These are phyloP conservation scores for Tricholoma furcatifolium DNA, from an alignment of 768 basidiomycete genomes.

Conservation along the genomic window DNA sequence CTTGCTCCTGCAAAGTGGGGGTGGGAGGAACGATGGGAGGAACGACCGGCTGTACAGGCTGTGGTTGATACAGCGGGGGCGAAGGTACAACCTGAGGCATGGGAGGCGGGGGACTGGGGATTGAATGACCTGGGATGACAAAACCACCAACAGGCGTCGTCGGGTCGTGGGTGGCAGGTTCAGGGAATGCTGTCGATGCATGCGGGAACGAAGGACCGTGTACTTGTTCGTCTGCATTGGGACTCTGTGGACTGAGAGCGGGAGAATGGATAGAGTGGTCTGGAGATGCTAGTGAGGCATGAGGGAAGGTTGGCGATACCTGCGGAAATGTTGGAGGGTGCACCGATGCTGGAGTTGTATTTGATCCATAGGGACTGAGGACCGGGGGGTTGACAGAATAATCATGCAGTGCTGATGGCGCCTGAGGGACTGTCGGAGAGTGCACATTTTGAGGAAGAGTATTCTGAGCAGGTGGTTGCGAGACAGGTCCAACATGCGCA, in stretches of 20 bases:
- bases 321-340: background rate
- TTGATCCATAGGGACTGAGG: background rate
- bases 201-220: too few relatives aligned
- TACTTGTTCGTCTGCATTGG: too few relatives aligned
- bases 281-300: too few relatives aligned
- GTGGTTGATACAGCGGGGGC: conserved; percentile 8
- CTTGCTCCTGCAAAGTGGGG: background rate
- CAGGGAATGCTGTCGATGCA: too few relatives aligned
- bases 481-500: background rate
- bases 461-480: background rate
- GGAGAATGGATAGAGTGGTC: too few relatives aligned
- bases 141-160: background rate
- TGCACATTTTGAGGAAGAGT: too few relatives aligned
- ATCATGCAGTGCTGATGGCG: background rate
- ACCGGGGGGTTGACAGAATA: background rate
- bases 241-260: too few relatives aligned
- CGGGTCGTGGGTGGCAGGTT: background rate
- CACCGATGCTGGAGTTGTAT: background rate
- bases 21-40: conserved; percentile 1
- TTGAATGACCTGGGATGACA: background rate
- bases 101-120: background rate
- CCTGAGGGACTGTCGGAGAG: background rate
- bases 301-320: background rate
- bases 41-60: background rate
- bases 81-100: background rate